These are phyloP conservation scores for Fraxinus americana DNA, from an alignment of 257 asterid genomes.

Conservation along the genomic window DNA sequence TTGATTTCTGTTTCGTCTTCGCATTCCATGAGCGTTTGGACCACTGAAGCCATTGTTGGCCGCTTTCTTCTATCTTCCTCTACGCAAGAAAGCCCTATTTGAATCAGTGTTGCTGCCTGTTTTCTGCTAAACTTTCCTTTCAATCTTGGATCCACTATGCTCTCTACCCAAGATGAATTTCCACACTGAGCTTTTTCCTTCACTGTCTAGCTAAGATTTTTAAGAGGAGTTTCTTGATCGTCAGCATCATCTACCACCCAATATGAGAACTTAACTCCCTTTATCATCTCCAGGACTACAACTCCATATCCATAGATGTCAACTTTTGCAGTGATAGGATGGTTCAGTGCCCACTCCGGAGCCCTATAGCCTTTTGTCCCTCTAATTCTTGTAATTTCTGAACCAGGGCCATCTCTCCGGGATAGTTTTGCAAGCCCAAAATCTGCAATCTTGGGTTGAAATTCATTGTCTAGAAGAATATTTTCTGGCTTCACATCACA, in stretches of 20 bases:
- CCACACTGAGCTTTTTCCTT: constrained; percentile 21
- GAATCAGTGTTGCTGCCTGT: constrained; percentile 30
- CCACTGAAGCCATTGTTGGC: constrained; percentile 46
- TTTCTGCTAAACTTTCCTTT: constrained; percentile 31
- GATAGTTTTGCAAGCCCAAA: constrained; percentile 47
- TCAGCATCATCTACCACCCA: constrained; percentile 24
- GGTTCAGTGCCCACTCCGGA: constrained; percentile 46
- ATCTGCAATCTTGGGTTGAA: constrained; percentile 45
- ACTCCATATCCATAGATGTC: constrained; percentile 48
- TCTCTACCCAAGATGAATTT: constrained; percentile 32
- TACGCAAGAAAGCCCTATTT: constrained; percentile 37
- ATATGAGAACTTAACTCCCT: constrained; percentile 37
- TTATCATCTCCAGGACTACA: constrained; percentile 38
- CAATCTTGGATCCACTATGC: constrained; percentile 36
- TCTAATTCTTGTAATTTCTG: constrained; percentile 31
- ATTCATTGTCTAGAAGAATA: constrained; percentile 33
- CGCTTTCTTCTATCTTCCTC: constrained; percentile 42
- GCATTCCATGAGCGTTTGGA: constrained; percentile 32
- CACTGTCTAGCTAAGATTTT: constrained; percentile 19
- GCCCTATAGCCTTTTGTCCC: constrained; percentile 53
- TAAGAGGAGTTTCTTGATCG: constrained; percentile 28
- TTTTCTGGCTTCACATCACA: constrained; percentile 50
- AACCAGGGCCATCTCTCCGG: constrained; percentile 33
- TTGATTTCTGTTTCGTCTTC: constrained; percentile 12
- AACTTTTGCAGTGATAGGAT: constrained; percentile 45